Percentiles rank a stretch among this genome's conserved stretches.
Conservation (phyloP, 805 yeast genomes). For the Nakazawaea populi region DNA sequence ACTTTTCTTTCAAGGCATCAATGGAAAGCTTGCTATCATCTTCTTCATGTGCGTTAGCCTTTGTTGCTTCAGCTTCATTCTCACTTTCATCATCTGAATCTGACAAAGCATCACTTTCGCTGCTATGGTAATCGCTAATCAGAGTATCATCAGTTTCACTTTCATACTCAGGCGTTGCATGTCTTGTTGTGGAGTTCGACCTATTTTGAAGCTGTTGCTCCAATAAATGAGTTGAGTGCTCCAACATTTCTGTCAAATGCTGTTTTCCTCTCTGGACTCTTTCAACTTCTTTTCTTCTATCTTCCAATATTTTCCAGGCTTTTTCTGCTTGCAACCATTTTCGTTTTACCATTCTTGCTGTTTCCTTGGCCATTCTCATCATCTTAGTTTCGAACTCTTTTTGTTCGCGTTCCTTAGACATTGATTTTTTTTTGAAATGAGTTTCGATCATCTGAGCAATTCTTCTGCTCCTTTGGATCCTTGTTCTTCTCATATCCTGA, state of each 20-base stretch:
- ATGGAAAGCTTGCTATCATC: conserved; percentile 48
- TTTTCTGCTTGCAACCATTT: conserved; percentile 90
- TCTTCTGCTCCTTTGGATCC: conserved; percentile 61
- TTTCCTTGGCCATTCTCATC: conserved; percentile 67
- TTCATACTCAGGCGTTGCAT: conserved; percentile 21
- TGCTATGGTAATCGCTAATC: conserved; percentile 16
- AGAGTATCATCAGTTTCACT: conserved; percentile 14
- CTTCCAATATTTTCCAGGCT: conserved; percentile 67
- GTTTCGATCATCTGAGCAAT: conserved; percentile 79
- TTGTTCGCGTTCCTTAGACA: conserved; percentile 78
- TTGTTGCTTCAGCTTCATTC: conserved; percentile 16
- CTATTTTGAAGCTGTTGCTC: conserved; percentile 70
- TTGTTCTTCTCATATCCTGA: conserved; percentile 56
- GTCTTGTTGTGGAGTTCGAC: conserved; percentile 15
- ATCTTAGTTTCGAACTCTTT: conserved; percentile 72
- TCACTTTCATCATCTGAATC: conserved; percentile 13
- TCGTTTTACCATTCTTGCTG: conserved; percentile 79
- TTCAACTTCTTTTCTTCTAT: conserved; percentile 72
- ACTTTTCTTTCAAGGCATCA: conserved; percentile 52
- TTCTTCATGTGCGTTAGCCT: conserved; percentile 13
- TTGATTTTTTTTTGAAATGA: conserved; percentile 79
- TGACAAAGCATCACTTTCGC: neutral
- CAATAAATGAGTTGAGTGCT: conserved; percentile 82
- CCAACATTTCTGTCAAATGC: conserved; percentile 80
- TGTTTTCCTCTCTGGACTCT: conserved; percentile 79